phyloP scores from a whole-genome alignment of 2,329 filamentous ascomycete genomes.

The Aspergillus brunneoviolaceus region DNA sequence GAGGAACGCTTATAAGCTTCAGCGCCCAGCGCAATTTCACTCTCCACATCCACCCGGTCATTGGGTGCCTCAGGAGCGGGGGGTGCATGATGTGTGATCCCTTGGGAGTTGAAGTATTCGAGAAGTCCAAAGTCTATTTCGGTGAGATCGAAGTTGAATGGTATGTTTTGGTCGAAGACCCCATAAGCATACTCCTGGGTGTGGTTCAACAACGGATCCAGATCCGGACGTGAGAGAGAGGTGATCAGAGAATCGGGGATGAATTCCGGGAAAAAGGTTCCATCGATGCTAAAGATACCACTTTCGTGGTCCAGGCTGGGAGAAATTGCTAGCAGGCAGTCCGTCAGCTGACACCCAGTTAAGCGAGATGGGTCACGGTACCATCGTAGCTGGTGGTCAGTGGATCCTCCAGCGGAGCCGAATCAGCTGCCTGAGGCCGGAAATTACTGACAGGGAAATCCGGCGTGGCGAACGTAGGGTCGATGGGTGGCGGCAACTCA shows the following conservation, averaged over 20 bases:
- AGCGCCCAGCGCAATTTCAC: slow-evolving; percentile 28
- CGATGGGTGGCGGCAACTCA: slow-evolving; percentile 16
- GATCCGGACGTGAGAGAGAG: slow-evolving; percentile 25
- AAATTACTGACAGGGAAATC: slow-evolving; percentile 12
- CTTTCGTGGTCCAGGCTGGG: slow-evolving; percentile 28
- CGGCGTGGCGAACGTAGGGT: slow-evolving; percentile 12
- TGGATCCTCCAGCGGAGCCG: background rate
- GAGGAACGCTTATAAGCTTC: slow-evolving; percentile 31
- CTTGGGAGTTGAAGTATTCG: slow-evolving; percentile 27
- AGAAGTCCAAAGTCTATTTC: slow-evolving; percentile 31
- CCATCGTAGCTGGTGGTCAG: slow-evolving; percentile 18
- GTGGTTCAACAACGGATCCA: slow-evolving; percentile 20
- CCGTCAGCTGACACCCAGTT: background rate
- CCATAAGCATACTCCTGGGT: slow-evolving; percentile 26
- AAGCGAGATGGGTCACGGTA: background rate
- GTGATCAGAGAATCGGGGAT: slow-evolving; percentile 30
- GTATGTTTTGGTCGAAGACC: slow-evolving; percentile 20
- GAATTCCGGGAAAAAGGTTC: slow-evolving; percentile 31
- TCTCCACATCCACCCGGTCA: slow-evolving; percentile 24
- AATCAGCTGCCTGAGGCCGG: slow-evolving; percentile 2
- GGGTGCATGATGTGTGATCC: slow-evolving; percentile 6
- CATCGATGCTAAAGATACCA: slow-evolving; percentile 30
- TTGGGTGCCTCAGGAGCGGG: slow-evolving; percentile 14
- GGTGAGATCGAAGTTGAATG: slow-evolving; percentile 28
- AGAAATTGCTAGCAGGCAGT: slow-evolving; percentile 15